Conservation (phyloP, 78 protist genomes). For the Speleostelium caveatum region DNA sequence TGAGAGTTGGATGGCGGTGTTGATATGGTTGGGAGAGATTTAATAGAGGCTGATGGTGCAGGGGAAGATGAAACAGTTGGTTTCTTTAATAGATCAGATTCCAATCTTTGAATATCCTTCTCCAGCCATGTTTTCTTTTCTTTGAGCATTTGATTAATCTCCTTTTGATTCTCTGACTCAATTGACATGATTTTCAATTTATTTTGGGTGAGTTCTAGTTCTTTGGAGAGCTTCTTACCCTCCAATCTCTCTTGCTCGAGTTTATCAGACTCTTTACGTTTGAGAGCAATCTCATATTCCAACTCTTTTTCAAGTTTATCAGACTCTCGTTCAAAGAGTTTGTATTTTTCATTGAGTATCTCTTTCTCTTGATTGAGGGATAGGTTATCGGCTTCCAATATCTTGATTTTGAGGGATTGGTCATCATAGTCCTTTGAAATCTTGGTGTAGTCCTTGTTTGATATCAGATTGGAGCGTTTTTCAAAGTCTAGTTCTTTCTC, state of each 20-base stretch:
- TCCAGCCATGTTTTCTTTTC: slow-evolving; percentile 2
- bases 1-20: too few species aligned
- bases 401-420: background rate
- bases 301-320: slow-evolving; percentile 61
- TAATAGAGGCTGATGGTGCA: too few species aligned
- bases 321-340: slow-evolving; percentile 34
- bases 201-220: slow-evolving; percentile 17
- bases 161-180: slow-evolving; percentile 58
- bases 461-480: background rate
- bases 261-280: slow-evolving; percentile 28
- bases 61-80: too few species aligned
- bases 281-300: slow-evolving; percentile 49
- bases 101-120: background rate
- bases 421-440: slow-evolving; percentile 1
- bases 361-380: slow-evolving; percentile 36
- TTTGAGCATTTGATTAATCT: slow-evolving; percentile 3
- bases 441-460: background rate
- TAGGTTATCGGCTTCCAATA: slow-evolving; percentile 31
- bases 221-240: slow-evolving; percentile 4
- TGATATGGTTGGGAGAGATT: too few species aligned
- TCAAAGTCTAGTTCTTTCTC: background rate
- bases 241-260: slow-evolving; percentile 41
- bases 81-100: too few species aligned
- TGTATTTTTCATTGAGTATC: slow-evolving; percentile 21
- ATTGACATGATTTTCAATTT: slow-evolving; percentile 7